A percentile compares a stretch with the other conserved stretches of the same genome.
Evolutionary conservation across 2,329 filamentous ascomycete species (phyloP).

Genomic region (Trichothecium roseum): DNA sequence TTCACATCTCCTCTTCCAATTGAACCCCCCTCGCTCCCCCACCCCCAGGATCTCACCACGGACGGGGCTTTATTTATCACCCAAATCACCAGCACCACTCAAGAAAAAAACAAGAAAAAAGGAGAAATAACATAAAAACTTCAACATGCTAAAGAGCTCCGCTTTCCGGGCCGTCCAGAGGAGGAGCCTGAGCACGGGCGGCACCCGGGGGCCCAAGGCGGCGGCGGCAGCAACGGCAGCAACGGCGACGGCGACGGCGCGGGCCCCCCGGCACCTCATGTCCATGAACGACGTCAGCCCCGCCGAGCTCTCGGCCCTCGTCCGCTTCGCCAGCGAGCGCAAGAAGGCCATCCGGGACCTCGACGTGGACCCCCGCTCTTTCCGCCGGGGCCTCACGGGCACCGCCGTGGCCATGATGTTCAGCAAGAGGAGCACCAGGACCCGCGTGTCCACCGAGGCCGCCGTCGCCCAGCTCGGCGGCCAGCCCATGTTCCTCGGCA

Average conservation of each 20-base stretch:
- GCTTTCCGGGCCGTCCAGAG: background rate
- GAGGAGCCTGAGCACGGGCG: too few relatives aligned
- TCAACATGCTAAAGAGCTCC: background rate
- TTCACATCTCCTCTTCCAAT: too few relatives aligned
- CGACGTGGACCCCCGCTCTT: constrained; percentile 38
- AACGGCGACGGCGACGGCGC: too few relatives aligned
- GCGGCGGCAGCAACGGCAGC: too few relatives aligned
- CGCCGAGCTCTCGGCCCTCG: constrained; percentile 67
- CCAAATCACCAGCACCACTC: too few relatives aligned
- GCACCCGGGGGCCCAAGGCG: too few relatives aligned
- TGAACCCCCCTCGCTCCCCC: too few relatives aligned
- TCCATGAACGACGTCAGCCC: constrained; percentile 81
- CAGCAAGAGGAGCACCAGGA: constrained; percentile 89
- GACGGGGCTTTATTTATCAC: too few relatives aligned
- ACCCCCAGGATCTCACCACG: too few relatives aligned
- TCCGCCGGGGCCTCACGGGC: constrained; percentile 56
- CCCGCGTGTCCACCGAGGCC: constrained; percentile 85
- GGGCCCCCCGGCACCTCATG: constrained; percentile 74
- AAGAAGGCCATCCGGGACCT: constrained; percentile 70
- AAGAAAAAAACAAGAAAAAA: too few relatives aligned
- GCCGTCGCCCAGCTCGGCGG: constrained; percentile 83
- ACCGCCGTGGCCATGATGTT: constrained; percentile 93
- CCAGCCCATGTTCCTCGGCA: constrained; percentile 92
- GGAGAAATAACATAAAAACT: too few relatives aligned
- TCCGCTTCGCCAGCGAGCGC: constrained; percentile 69